These are phyloP conservation scores for Lichtheimia ramosa DNA, from an alignment of 371 early-diverging fungal genomes.

Conservation along the genomic window DNA sequence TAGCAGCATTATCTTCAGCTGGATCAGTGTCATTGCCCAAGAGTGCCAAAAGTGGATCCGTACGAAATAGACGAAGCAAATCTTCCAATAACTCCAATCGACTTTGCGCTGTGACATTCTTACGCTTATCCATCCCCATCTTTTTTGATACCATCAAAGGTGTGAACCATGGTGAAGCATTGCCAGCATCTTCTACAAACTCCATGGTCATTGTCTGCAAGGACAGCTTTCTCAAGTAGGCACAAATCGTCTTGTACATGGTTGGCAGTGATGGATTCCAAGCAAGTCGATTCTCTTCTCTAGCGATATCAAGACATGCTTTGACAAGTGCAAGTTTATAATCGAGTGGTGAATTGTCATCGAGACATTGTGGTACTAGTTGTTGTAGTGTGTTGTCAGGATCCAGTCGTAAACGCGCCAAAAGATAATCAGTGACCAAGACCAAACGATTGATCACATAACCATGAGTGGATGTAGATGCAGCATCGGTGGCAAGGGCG, in stretches of 20 bases:
- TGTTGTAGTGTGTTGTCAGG: constrained; percentile 59
- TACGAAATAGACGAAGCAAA: constrained; percentile 68
- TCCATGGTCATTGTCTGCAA: constrained; percentile 36
- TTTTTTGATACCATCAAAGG: neutral
- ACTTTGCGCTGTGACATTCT: constrained; percentile 34
- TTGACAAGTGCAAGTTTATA: constrained; percentile 74
- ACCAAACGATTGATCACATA: constrained; percentile 45
- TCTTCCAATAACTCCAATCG: constrained; percentile 65
- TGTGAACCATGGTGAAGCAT: neutral
- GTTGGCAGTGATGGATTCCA: constrained; percentile 73
- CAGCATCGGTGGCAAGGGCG: constrained; percentile 23
- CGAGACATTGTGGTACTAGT: constrained; percentile 67
- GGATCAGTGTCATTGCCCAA: constrained; percentile 31
- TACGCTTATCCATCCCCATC: constrained; percentile 2
- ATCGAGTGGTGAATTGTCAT: constrained; percentile 59
- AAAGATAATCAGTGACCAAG: constrained; percentile 69
- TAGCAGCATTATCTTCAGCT: constrained; percentile 60
- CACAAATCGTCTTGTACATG: constrained; percentile 65
- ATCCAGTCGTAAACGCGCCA: constrained; percentile 71
- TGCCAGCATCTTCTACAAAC: constrained; percentile 10
- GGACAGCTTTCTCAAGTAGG: constrained; percentile 65
- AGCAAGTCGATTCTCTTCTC: constrained; percentile 62
- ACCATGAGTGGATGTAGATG: constrained; percentile 44
- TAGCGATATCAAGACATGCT: constrained; percentile 71
- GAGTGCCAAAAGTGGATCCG: constrained; percentile 66